A percentile compares a stretch with the other conserved stretches of the same genome.
Conservation (phyloP, 306 rosid species). For the Castanopsis chinensis region DNA sequence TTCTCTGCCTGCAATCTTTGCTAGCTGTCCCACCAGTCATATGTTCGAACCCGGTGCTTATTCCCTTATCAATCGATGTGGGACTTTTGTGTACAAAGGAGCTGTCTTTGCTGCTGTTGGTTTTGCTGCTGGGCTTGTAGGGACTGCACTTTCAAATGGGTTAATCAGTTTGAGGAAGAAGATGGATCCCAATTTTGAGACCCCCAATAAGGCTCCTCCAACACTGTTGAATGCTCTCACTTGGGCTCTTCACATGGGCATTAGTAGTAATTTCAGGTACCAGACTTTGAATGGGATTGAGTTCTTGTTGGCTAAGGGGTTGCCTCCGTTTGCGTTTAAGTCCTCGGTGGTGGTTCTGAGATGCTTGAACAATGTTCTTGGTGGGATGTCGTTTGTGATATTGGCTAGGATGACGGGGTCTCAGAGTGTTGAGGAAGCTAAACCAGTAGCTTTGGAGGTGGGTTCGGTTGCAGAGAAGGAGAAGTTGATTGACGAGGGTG, state of each 20-base stretch:
- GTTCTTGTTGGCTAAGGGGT: slow-evolving; percentile 65
- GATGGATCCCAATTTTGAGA: slow-evolving; percentile 83
- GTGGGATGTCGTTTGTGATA: slow-evolving; percentile 85
- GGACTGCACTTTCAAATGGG: slow-evolving; percentile 82
- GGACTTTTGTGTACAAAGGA: slow-evolving; percentile 81
- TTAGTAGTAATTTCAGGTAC: slow-evolving; percentile 84
- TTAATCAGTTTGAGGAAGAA: slow-evolving; percentile 72
- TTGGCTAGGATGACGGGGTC: slow-evolving; percentile 87
- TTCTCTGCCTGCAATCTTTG: slow-evolving; percentile 57
- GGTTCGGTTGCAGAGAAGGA: slow-evolving; percentile 47
- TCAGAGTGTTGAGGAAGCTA: slow-evolving; percentile 45
- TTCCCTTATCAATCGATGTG: slow-evolving; percentile 47
- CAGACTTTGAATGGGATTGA: slow-evolving; percentile 81
- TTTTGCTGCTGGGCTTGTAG: slow-evolving; percentile 74
- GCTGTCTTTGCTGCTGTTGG: slow-evolving; percentile 75
- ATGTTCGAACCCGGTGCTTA: slow-evolving; percentile 89
- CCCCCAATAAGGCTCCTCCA: slow-evolving; percentile 86
- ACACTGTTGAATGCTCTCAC: slow-evolving; percentile 75
- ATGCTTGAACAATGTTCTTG: slow-evolving; percentile 74
- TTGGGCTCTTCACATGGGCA: slow-evolving; percentile 91
- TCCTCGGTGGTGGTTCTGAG: slow-evolving; percentile 75
- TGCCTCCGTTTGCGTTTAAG: slow-evolving; percentile 72
- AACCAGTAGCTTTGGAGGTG: slow-evolving; percentile 20
- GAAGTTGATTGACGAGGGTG: slow-evolving; percentile 43
- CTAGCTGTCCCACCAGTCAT: slow-evolving; percentile 77